These are phyloP conservation scores for Plasmodium reichenowi DNA, from an alignment of 169 alveolate genomes.

Conservation along the genomic window DNA sequence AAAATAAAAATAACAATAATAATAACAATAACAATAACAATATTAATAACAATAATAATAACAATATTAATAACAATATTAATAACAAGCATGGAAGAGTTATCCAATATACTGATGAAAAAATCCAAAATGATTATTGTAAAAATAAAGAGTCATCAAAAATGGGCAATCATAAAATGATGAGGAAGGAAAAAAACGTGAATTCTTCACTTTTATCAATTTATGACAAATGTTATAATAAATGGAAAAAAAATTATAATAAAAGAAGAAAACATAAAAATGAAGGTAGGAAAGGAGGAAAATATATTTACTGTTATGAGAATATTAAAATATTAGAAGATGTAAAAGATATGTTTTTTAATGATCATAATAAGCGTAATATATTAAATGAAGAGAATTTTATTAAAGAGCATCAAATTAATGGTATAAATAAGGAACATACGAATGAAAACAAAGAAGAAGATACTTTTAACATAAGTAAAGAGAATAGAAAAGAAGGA, in stretches of 20 bases:
- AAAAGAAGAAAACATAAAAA: slow-evolving; percentile 18
- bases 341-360: slow-evolving; percentile 7
- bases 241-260: slow-evolving; percentile 22
- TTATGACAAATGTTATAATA: slow-evolving; percentile 24
- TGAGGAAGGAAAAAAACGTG: no score
- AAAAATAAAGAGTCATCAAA: no score
- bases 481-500: no score
- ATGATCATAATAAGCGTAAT: slow-evolving; percentile 10
- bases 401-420: no score
- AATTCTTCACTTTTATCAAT: not conserved
- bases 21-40: not conserved
- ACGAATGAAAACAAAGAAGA: no score
- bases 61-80: not conserved
- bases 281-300: not conserved
- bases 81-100: not conserved
- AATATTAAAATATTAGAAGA: slow-evolving; percentile 6
- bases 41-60: not conserved
- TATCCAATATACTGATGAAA: no score
- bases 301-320: not conserved
- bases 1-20: not conserved
- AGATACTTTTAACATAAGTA: no score
- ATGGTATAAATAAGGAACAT: no score
- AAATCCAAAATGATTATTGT: no score
- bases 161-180: no score
- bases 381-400: not conserved